Evolutionary conservation across 345 rosid genomes (phyloP).

Genomic region (Pugionium dolabratum): DNA sequence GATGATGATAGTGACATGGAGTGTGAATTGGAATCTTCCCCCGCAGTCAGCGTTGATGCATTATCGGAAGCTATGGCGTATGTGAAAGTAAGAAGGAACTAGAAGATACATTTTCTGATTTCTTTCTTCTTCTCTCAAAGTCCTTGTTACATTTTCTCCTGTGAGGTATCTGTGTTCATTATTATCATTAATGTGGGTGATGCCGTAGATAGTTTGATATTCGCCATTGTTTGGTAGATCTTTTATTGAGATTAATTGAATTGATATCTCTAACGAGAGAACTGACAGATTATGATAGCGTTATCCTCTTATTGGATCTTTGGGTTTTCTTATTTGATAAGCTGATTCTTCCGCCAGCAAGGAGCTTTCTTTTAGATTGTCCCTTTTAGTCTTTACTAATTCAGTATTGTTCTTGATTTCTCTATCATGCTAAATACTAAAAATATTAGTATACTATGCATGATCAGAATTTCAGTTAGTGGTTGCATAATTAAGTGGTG

Average conservation of each 20-base stretch:
- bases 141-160: slow-evolving; percentile 1
- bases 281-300: slow-evolving; percentile 4
- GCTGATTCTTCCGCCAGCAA: neutral
- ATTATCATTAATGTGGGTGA: slow-evolving; percentile 9
- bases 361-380: slow-evolving; percentile 11
- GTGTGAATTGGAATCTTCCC: slow-evolving; percentile 80
- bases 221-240: neutral
- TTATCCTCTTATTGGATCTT: slow-evolving; percentile 17
- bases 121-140: neutral
- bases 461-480: slow-evolving; percentile 20
- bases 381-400: neutral
- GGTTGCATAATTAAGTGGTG: slow-evolving; percentile 15
- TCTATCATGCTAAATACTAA: neutral
- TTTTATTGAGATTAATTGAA: neutral
- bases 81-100: slow-evolving; percentile 61
- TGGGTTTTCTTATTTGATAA: slow-evolving; percentile 2
- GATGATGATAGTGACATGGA: slow-evolving; percentile 94
- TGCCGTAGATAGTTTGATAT: neutral
- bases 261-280: slow-evolving; percentile 4
- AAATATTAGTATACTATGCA: slow-evolving; percentile 11
- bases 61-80: slow-evolving; percentile 81
- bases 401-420: slow-evolving; percentile 16
- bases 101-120: slow-evolving; percentile 13
- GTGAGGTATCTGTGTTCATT: neutral
- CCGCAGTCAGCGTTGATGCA: slow-evolving; percentile 62